A percentile compares a stretch with the other conserved stretches of the same genome.
Evolutionary conservation across 495 filamentous ascomycete species (phyloP).

Genomic region (Penicillium lividum): DNA sequence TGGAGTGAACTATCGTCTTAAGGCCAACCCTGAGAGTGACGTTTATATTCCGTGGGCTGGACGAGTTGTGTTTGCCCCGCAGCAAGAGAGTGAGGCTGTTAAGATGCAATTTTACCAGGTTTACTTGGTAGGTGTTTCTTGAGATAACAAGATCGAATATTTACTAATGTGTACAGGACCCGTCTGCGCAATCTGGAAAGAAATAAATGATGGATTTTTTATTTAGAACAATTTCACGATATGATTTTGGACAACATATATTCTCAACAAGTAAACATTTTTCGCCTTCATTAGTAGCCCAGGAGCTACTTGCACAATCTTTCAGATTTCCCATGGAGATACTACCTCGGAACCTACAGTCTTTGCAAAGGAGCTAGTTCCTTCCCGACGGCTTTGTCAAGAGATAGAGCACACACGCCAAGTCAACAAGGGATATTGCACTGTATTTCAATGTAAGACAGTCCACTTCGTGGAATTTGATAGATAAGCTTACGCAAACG

Average conservation of each 20-base stretch:
- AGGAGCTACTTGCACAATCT: no score
- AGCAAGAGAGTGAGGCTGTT: conserved; percentile 41
- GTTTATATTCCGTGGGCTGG: conserved; percentile 56
- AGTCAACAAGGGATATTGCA: conserved; percentile 10
- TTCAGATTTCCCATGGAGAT: neutral
- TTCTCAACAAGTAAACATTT: no score
- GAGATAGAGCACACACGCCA: conserved; percentile 1
- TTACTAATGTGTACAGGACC: conserved; percentile 31
- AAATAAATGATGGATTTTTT: conserved; percentile 22
- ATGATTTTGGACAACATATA: neutral
- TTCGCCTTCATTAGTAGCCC: neutral
- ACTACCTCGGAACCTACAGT: neutral
- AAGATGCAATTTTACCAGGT: conserved; percentile 68
- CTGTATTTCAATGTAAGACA: neutral
- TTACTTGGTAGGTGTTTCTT: conserved; percentile 53
- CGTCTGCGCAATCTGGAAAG: conserved; percentile 42
- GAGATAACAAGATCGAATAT: conserved; percentile 17
- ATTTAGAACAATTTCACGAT: neutral
- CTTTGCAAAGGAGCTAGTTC: neutral
- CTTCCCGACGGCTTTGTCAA: neutral
- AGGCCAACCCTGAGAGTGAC: conserved; percentile 46
- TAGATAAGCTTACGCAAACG: conserved; percentile 7
- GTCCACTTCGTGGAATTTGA: neutral
- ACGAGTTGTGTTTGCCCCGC: conserved; percentile 48
- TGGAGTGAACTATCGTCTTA: conserved; percentile 56